These are phyloP conservation scores for Saccharomycopsis sp. DNA, from an alignment of 805 yeast species.

Conservation along the genomic window DNA sequence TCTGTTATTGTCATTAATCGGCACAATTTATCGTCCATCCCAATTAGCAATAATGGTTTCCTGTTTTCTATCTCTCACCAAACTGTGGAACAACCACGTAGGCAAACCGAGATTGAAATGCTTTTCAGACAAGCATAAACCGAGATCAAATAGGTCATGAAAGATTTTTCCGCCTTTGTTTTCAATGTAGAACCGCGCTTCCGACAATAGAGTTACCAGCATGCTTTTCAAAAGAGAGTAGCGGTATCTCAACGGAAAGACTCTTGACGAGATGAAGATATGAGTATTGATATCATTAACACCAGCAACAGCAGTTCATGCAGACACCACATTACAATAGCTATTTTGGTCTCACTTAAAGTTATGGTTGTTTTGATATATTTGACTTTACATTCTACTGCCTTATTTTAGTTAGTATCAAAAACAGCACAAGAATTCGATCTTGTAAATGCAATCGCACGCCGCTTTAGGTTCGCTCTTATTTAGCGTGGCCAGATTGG, in stretches of 20 bases:
- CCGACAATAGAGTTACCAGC: background rate
- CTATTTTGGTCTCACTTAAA: background rate
- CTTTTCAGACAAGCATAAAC: background rate
- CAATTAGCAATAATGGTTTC: background rate
- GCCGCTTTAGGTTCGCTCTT: background rate
- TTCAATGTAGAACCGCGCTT: background rate
- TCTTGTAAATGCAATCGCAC: too few relatives aligned
- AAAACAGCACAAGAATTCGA: background rate
- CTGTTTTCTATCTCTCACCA: background rate
- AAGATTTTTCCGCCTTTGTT: background rate
- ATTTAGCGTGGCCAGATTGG: constrained; percentile 1
- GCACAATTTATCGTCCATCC: background rate
- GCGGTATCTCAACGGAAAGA: background rate
- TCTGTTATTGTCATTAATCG: too few relatives aligned
- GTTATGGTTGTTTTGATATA: too few relatives aligned
- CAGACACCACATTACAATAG: background rate
- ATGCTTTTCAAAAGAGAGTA: background rate
- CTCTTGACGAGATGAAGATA: background rate
- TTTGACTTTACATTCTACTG: too few relatives aligned
- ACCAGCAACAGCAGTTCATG: background rate
- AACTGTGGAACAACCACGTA: too few relatives aligned
- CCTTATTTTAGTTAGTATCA: background rate
- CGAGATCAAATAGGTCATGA: too few relatives aligned
- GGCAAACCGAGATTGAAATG: too few relatives aligned
- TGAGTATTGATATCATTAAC: background rate